Evolutionary conservation across 768 basidiomycete species (phyloP).

Genomic region (Trametes punicea): DNA sequence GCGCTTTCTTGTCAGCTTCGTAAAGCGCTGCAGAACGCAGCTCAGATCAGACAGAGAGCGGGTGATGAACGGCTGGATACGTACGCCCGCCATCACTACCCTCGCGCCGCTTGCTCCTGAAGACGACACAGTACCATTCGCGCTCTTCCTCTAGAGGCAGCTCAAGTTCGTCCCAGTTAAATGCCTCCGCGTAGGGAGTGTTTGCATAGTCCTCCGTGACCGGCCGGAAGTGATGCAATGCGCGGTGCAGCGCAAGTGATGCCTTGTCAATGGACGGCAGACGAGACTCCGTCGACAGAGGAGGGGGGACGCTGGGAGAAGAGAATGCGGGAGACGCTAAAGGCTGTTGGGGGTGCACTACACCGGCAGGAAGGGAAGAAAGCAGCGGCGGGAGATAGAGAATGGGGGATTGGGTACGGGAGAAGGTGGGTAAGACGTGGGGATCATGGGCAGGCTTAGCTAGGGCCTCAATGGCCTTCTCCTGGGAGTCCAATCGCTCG

Average conservation of each 20-base stretch:
- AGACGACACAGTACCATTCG: conserved; percentile 92
- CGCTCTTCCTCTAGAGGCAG: conserved; percentile 70
- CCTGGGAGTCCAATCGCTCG: background rate
- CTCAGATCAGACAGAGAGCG: background rate
- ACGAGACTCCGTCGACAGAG: conserved; percentile 64
- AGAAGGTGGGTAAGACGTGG: conserved; percentile 54
- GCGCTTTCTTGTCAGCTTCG: conserved; percentile 81
- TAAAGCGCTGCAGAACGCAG: conserved; percentile 59
- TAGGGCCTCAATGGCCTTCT: background rate
- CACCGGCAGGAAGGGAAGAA: conserved; percentile 60
- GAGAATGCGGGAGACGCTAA: conserved; percentile 18
- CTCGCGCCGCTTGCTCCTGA: conserved; percentile 71
- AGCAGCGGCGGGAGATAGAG: conserved; percentile 85
- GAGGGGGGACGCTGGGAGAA: conserved; percentile 28
- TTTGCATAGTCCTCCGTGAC: conserved; percentile 56
- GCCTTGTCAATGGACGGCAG: conserved; percentile 84
- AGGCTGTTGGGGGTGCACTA: conserved; percentile 26
- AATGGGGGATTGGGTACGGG: conserved; percentile 44
- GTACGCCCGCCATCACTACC: conserved; percentile 68
- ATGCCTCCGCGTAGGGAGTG: conserved; percentile 66
- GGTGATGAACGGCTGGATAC: conserved; percentile 19
- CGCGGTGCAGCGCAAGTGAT: conserved; percentile 82
- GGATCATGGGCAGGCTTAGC: conserved; percentile 39
- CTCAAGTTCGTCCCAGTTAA: conserved; percentile 80
- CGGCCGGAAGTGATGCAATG: conserved; percentile 74